These are phyloP conservation scores for Sclerotinia sclerotiorum DNA, from an alignment of 2,329 filamentous ascomycete species.

Conservation along the genomic window DNA sequence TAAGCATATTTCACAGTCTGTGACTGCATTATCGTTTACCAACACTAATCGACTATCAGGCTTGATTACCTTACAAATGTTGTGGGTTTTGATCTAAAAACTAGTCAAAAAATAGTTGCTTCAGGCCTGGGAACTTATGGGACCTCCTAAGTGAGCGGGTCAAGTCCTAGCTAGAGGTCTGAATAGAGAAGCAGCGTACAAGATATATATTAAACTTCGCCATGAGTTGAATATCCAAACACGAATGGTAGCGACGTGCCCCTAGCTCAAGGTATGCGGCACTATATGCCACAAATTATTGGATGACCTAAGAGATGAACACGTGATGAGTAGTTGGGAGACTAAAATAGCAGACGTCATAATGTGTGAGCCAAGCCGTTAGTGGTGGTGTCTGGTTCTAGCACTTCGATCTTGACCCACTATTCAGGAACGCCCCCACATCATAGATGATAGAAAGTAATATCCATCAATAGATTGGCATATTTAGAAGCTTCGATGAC, in stretches of 20 bases:
- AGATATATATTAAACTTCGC: slow-evolving; percentile 4
- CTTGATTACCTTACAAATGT: slow-evolving; percentile 64
- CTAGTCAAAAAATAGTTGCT: slow-evolving; percentile 34
- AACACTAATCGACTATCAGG: slow-evolving; percentile 43
- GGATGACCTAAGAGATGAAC: neutral
- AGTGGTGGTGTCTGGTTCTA: neutral
- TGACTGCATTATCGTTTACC: neutral
- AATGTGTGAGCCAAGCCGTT: neutral
- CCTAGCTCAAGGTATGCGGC: neutral
- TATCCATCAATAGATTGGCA: slow-evolving; percentile 7
- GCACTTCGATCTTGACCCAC: neutral
- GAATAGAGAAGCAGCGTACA: neutral
- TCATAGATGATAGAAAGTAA: slow-evolving; percentile 9
- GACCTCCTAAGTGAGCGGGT: slow-evolving; percentile 26
- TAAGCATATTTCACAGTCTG: slow-evolving; percentile 50
- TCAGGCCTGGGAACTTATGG: slow-evolving; percentile 25
- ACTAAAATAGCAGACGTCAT: neutral
- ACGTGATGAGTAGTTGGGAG: slow-evolving; percentile 2
- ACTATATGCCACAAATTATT: neutral
- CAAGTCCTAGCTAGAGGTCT: neutral
- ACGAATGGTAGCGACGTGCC: neutral
- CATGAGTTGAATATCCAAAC: neutral
- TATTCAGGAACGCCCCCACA: slow-evolving; percentile 5
- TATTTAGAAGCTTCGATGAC: neutral
- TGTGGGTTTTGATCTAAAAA: slow-evolving; percentile 47